phyloP scores from a whole-genome alignment of 1,284 basidiomycete genomes.

The Ustilago bromivora region DNA sequence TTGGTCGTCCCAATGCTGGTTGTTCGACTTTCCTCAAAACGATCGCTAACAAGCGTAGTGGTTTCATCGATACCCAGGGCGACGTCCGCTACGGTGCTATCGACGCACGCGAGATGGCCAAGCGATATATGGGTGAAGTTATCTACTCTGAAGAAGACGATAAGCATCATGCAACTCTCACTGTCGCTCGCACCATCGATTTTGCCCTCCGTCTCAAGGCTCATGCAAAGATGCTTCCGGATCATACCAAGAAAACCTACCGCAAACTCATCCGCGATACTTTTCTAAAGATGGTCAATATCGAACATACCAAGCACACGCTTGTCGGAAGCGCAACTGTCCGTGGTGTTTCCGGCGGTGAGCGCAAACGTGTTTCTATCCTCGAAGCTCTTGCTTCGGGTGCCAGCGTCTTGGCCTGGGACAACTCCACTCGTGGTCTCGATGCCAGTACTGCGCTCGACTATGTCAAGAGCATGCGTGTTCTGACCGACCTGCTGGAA shows the following conservation, averaged over 20 bases:
- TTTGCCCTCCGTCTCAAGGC: slow-evolving; percentile 60
- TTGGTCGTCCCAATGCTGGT: slow-evolving; percentile 84
- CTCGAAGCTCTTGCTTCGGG: slow-evolving; percentile 76
- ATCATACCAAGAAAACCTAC: slow-evolving; percentile 72
- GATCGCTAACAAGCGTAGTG: slow-evolving; percentile 77
- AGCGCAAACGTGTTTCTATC: slow-evolving; percentile 78
- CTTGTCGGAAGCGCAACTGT: slow-evolving; percentile 79
- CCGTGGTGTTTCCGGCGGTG: slow-evolving; percentile 79
- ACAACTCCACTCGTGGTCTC: slow-evolving; percentile 79
- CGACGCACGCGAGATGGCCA: slow-evolving; percentile 72
- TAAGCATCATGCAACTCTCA: slow-evolving; percentile 80
- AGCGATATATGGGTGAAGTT: slow-evolving; percentile 79
- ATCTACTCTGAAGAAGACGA: slow-evolving; percentile 82
- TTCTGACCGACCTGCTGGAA: slow-evolving; percentile 81
- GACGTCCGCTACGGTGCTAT: slow-evolving; percentile 79
- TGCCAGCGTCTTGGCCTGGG: slow-evolving; percentile 77
- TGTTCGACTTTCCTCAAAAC: slow-evolving; percentile 81
- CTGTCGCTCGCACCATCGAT: slow-evolving; percentile 72
- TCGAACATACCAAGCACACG: slow-evolving; percentile 80
- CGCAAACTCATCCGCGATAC: slow-evolving; percentile 73
- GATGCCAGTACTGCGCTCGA: slow-evolving; percentile 87
- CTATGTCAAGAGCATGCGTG: slow-evolving; percentile 79
- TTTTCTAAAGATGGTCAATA: slow-evolving; percentile 78
- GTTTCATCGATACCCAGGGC: slow-evolving; percentile 75
- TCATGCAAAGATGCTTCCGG: slow-evolving; percentile 70